Conservation (phyloP, 257 asterid species). For the Scutellaria barbata region DNA sequence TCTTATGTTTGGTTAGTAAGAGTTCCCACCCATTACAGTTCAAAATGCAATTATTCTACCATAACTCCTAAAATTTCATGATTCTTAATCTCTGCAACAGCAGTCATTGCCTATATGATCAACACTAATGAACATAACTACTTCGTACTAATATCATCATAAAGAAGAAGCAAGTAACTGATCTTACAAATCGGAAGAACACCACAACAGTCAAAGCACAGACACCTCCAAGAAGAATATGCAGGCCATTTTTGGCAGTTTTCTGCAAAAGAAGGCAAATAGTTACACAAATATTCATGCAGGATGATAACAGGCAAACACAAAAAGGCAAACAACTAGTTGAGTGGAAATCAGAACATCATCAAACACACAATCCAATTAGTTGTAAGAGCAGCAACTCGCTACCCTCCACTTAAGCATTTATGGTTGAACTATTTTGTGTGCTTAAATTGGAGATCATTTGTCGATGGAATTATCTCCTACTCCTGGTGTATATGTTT, state of each 20-base stretch:
- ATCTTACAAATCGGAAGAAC: slow-evolving; percentile 93
- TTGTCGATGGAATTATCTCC: not conserved
- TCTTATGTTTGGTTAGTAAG: not conserved
- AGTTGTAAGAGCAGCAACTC: slow-evolving; percentile 16
- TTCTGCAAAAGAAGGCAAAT: slow-evolving; percentile 52
- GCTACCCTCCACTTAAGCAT: slow-evolving; percentile 8
- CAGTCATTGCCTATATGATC: not conserved
- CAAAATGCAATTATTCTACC: slow-evolving; percentile 17
- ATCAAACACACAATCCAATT: slow-evolving; percentile 5
- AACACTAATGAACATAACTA: slow-evolving; percentile 17
- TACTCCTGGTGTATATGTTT: slow-evolving; percentile 4
- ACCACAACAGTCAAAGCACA: slow-evolving; percentile 90
- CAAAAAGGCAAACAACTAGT: not conserved
- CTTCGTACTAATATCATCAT: slow-evolving; percentile 19
- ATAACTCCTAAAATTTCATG: slow-evolving; percentile 18
- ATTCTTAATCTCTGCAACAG: not conserved
- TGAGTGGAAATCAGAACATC: slow-evolving; percentile 24
- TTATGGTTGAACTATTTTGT: not conserved
- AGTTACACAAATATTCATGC: slow-evolving; percentile 22
- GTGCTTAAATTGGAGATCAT: slow-evolving; percentile 12
- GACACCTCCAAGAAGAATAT: slow-evolving; percentile 91
- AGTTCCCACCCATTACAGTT: slow-evolving; percentile 7
- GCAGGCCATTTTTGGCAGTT: slow-evolving; percentile 88
- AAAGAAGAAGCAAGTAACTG: slow-evolving; percentile 31
- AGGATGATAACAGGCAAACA: slow-evolving; percentile 12